These are phyloP conservation scores for Mortierella sp. DNA, from an alignment of 371 early-diverging fungal species.

Conservation along the genomic window DNA sequence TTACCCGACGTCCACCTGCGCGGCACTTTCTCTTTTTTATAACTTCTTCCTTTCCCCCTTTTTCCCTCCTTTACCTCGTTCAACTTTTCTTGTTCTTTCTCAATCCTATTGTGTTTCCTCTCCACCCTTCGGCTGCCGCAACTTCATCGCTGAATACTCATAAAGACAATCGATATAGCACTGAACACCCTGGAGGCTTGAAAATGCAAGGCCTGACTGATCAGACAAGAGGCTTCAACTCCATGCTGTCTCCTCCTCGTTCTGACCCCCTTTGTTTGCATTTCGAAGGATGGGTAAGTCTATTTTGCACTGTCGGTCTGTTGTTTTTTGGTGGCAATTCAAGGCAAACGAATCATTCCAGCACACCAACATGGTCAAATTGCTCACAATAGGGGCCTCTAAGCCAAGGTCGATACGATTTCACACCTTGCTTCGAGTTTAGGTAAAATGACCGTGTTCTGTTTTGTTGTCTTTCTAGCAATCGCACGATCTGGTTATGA, in stretches of 20 bases:
- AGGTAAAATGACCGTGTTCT: constrained; percentile 2
- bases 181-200: background rate
- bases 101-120: background rate
- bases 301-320: background rate
- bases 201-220: background rate
- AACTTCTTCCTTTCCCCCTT: background rate
- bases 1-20: too few species aligned
- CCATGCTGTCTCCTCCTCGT: background rate
- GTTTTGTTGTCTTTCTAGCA: background rate
- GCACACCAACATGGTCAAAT: too few species aligned
- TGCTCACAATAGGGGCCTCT: constrained; percentile 17
- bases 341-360: background rate
- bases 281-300: constrained; percentile 26
- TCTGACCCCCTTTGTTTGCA: constrained; percentile 5
- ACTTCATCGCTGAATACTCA: background rate
- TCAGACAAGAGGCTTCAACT: background rate
- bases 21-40: background rate
- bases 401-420: constrained; percentile 21
- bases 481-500: background rate
- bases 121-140: background rate
- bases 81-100: background rate
- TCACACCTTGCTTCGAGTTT: constrained; percentile 36
- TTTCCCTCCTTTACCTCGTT: background rate
- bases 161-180: background rate
- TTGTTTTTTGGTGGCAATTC: background rate